These are phyloP conservation scores for Teunomyces tritomae DNA, from an alignment of 805 yeast species.

Conservation along the genomic window DNA sequence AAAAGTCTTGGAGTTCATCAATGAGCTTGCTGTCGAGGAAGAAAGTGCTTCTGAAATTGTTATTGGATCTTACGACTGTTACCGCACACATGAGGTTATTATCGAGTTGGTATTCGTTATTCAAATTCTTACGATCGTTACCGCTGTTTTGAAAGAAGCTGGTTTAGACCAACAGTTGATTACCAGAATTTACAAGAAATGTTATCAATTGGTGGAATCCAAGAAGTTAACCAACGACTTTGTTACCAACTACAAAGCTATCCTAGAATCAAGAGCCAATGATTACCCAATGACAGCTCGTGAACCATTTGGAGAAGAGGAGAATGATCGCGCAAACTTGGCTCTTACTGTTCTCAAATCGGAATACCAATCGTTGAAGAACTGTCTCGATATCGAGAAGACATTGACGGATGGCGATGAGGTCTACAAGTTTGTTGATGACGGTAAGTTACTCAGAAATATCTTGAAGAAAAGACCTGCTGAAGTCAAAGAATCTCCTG, in stretches of 20 bases:
- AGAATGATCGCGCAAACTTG: slow-evolving; percentile 35
- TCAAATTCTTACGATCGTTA: slow-evolving; percentile 46
- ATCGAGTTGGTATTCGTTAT: slow-evolving; percentile 57
- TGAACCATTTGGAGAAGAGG: slow-evolving; percentile 15
- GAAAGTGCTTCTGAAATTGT: slow-evolving; percentile 41
- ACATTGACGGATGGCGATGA: slow-evolving; percentile 21
- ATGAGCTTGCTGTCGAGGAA: slow-evolving; percentile 30
- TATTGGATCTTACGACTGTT: slow-evolving; percentile 63
- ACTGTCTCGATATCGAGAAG: slow-evolving; percentile 30
- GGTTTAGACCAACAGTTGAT: slow-evolving; percentile 28
- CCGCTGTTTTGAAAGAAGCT: slow-evolving; percentile 21
- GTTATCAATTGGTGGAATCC: slow-evolving; percentile 57
- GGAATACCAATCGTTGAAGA: slow-evolving; percentile 51
- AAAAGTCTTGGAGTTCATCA: slow-evolving; percentile 28
- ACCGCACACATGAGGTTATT: slow-evolving; percentile 51
- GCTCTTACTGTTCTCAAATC: slow-evolving; percentile 55
- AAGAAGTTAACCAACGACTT: slow-evolving; percentile 44
- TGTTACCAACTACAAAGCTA: slow-evolving; percentile 25
- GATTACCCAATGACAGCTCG: slow-evolving; percentile 47
- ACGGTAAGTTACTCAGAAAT: slow-evolving; percentile 57
- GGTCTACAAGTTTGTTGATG: slow-evolving; percentile 48
- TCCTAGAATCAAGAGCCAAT: slow-evolving; percentile 34
- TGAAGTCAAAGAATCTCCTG: slow-evolving; percentile 4
- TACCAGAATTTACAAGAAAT: slow-evolving; percentile 54
- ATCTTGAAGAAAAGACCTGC: slow-evolving; percentile 47